A percentile compares a stretch with the other conserved stretches of the same genome.
Conservation (phyloP, 169 alveolate species). For the Perkinsus olseni region DNA sequence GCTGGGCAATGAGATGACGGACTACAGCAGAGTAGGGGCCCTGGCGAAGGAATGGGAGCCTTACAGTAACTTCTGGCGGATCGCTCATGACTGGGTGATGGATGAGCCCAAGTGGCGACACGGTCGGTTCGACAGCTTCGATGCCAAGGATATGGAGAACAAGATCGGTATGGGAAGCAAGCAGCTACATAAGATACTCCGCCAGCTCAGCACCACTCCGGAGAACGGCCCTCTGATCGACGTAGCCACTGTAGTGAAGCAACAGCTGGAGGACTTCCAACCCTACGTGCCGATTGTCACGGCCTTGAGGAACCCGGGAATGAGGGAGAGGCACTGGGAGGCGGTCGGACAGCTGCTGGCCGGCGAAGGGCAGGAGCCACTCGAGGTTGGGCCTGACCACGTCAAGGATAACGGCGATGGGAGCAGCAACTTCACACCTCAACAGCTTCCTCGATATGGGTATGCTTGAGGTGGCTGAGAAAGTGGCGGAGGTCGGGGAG, state of each 20-base stretch:
- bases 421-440: conserved; percentile 26
- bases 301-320: conserved; percentile 57
- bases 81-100: conserved; percentile 73
- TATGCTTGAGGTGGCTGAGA: conserved; percentile 34
- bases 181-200: neutral
- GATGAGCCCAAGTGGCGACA: conserved; percentile 62
- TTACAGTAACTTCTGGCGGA: conserved; percentile 72
- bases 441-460: conserved; percentile 33
- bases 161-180: conserved; percentile 28
- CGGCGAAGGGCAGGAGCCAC: neutral
- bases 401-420: neutral
- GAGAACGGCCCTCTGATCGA: neutral
- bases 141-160: conserved; percentile 69
- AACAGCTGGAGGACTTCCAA: conserved; percentile 43
- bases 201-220: neutral
- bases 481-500: conserved; percentile 53
- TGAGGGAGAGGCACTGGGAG: conserved; percentile 65
- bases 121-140: conserved; percentile 69
- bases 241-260: conserved; percentile 34
- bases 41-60: conserved; percentile 72
- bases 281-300: conserved; percentile 48
- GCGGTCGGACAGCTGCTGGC: conserved; percentile 16
- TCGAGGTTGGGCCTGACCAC: neutral
- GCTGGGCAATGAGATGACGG: conserved; percentile 73
- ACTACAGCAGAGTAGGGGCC: conserved; percentile 45